Evolutionary conservation across 208 protist genomes (phyloP).

Genomic region (Leishmania tropica): DNA sequence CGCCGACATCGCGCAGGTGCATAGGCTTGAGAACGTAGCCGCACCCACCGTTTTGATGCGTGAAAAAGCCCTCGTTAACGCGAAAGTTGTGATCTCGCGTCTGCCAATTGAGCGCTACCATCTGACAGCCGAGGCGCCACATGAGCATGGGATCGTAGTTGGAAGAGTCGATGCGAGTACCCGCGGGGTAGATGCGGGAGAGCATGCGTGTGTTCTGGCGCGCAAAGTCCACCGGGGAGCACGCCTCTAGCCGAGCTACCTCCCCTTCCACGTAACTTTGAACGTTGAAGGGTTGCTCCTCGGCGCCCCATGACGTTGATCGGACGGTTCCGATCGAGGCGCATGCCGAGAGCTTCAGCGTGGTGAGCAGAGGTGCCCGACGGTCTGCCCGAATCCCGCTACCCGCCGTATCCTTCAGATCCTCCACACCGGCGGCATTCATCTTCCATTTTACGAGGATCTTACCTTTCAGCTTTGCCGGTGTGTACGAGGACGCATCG

Average conservation of each 20-base stretch:
- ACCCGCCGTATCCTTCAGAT: slow-evolving; percentile 41
- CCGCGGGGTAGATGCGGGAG: slow-evolving; percentile 92
- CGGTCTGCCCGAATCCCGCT: slow-evolving; percentile 40
- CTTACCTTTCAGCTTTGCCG: slow-evolving; percentile 47
- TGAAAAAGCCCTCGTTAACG: slow-evolving; percentile 90
- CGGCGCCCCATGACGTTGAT: slow-evolving; percentile 42
- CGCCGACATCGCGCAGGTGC: slow-evolving; percentile 36
- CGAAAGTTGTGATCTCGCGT: slow-evolving; percentile 55
- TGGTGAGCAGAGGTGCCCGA: slow-evolving; percentile 1
- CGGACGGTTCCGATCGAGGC: slow-evolving; percentile 45
- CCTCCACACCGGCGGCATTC: slow-evolving; percentile 38
- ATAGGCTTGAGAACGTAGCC: slow-evolving; percentile 95
- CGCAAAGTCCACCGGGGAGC: slow-evolving; percentile 30
- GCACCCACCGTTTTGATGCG: slow-evolving; percentile 87
- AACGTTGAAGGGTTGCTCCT: slow-evolving; percentile 47
- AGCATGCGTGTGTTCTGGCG: slow-evolving; percentile 74
- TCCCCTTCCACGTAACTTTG: slow-evolving; percentile 62
- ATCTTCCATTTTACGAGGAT: slow-evolving; percentile 78
- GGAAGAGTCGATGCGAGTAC: slow-evolving; percentile 85
- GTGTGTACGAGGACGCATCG: slow-evolving; percentile 38
- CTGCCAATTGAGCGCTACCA: slow-evolving; percentile 95
- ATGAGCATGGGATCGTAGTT: slow-evolving; percentile 92
- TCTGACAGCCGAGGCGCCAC: slow-evolving; percentile 87
- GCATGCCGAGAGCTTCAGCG: slow-evolving; percentile 37
- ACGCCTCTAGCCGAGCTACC: slow-evolving; percentile 17